Base-by-base conservation (phyloP, 169 alveolate genomes). In the Amoebophrya sp. region DNA sequence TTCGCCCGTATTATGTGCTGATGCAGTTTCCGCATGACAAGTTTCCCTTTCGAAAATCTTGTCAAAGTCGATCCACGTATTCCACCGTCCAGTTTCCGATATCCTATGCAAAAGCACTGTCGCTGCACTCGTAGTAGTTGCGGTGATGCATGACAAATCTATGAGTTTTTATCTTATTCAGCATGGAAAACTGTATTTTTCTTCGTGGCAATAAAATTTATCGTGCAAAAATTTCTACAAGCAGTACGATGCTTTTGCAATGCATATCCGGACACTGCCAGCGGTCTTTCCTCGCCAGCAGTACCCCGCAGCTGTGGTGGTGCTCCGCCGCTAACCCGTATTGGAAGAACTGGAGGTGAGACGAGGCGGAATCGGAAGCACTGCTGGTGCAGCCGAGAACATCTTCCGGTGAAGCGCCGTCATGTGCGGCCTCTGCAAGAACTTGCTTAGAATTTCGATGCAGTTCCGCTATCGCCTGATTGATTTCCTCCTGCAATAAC, bases 1-100 rank as follows among this genome's bases (percentile, higher is more conserved):
- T n/a, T 41, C 54, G 10, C 83, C 35, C 29, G 7, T 25, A 25
- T n/a, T 25, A 25, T n/a, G 10, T n/a, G 83, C 29, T n/a, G 83
- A 25, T n/a, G 35, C 29, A 25, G 83, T 18, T 18, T 7, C 18
- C 7, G 18, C 7, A 47, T 7, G 66, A 47, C 29, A 18, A n/a
- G 7, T 66, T 66, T 66, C 83, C 83, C 18, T 66, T n/a, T 66
- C 66, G 18, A 66, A 66, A 2, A 96, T 95, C 77, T 83, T 92
- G 38, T 93, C 96, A 66, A 95, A 96, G 93, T 96, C 94, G 23
- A 96, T 96, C 97, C 97, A 96, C 3, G 97, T 96, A 83, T 94
- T 94, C 97, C 97, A 96, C 90, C 35, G 0, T n/a, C 23, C 54
- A 41, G 54, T 7, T 41, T 12, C 54, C 54, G 54, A 41, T 12